phyloP scores from a whole-genome alignment of 1,139 yeast genomes.

The Sugiyamaella grinbergsii region DNA sequence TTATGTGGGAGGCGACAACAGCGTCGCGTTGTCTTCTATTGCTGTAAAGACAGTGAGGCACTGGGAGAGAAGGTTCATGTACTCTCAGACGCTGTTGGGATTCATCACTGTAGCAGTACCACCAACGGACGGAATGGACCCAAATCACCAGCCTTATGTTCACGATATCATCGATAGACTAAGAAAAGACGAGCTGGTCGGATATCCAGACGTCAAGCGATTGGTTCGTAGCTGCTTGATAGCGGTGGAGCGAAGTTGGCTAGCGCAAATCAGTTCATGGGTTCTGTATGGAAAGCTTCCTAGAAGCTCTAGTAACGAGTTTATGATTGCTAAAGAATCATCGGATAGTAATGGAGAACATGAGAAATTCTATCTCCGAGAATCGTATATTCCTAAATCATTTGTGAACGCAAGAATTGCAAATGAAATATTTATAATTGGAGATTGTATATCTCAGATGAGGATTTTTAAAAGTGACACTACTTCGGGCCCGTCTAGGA shows the following conservation, averaged over 20 bases:
- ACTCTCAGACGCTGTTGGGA: slow-evolving; percentile 26
- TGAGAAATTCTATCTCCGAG: slow-evolving; percentile 20
- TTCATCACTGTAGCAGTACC: slow-evolving; percentile 19
- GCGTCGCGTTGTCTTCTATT: slow-evolving; percentile 31
- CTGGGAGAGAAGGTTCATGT: slow-evolving; percentile 33
- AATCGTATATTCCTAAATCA: slow-evolving; percentile 23
- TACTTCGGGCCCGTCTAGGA: background rate
- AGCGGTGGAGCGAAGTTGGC: slow-evolving; percentile 35
- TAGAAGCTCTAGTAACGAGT: slow-evolving; percentile 22
- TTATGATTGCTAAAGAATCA: slow-evolving; percentile 25
- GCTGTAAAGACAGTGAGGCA: slow-evolving; percentile 28
- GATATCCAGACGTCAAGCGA: slow-evolving; percentile 30
- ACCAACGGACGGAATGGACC: background rate
- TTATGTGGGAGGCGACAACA: slow-evolving; percentile 34
- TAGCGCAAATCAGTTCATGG: slow-evolving; percentile 34
- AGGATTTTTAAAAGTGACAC: slow-evolving; percentile 6
- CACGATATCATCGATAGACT: slow-evolving; percentile 27
- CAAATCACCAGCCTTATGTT: slow-evolving; percentile 19
- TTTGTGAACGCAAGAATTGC: slow-evolving; percentile 25
- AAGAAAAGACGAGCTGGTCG: slow-evolving; percentile 27
- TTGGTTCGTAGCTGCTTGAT: slow-evolving; percentile 28
- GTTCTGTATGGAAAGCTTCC: slow-evolving; percentile 34
- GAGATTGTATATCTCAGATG: slow-evolving; percentile 27
- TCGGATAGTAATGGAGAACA: background rate
- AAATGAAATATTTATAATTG: slow-evolving; percentile 28